These are phyloP conservation scores for Eutrema yunnanense DNA, from an alignment of 345 rosid species.

Conservation along the genomic window DNA sequence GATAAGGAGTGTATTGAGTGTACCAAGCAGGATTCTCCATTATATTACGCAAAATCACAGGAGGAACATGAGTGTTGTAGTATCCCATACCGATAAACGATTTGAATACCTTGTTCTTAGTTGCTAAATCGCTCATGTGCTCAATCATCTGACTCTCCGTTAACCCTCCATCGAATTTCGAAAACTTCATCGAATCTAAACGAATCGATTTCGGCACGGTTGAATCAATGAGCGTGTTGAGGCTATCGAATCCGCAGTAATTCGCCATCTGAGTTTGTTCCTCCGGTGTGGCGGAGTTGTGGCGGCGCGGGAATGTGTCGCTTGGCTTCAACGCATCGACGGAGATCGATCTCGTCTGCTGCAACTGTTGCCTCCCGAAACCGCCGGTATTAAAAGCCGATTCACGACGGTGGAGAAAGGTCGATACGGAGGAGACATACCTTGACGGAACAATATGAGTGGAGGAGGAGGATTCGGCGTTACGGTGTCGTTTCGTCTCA, in stretches of 20 bases:
- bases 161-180: slow-evolving; percentile 67
- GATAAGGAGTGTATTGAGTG: slow-evolving; percentile 89
- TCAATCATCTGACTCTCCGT: slow-evolving; percentile 79
- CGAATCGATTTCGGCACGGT: slow-evolving; percentile 89
- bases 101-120: slow-evolving; percentile 67
- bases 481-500: slow-evolving; percentile 43
- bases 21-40: slow-evolving; percentile 98
- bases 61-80: slow-evolving; percentile 69
- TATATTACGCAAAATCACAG: slow-evolving; percentile 81
- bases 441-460: slow-evolving; percentile 46
- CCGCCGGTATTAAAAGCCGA: slow-evolving; percentile 6
- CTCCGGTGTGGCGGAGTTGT: slow-evolving; percentile 79
- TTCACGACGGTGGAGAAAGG: slow-evolving; percentile 37
- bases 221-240: slow-evolving; percentile 58
- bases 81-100: slow-evolving; percentile 91
- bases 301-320: slow-evolving; percentile 78
- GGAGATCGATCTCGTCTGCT: slow-evolving; percentile 35
- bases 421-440: slow-evolving; percentile 64
- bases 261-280: slow-evolving; percentile 68
- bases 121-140: slow-evolving; percentile 66
- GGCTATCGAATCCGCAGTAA: slow-evolving; percentile 55
- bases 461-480: slow-evolving; percentile 20
- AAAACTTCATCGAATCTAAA: slow-evolving; percentile 66
- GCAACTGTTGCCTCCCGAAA: background rate
- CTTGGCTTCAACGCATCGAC: slow-evolving; percentile 61